phyloP scores from a whole-genome alignment of 208 protist species.

The Acanthamoeba triangularis region DNA sequence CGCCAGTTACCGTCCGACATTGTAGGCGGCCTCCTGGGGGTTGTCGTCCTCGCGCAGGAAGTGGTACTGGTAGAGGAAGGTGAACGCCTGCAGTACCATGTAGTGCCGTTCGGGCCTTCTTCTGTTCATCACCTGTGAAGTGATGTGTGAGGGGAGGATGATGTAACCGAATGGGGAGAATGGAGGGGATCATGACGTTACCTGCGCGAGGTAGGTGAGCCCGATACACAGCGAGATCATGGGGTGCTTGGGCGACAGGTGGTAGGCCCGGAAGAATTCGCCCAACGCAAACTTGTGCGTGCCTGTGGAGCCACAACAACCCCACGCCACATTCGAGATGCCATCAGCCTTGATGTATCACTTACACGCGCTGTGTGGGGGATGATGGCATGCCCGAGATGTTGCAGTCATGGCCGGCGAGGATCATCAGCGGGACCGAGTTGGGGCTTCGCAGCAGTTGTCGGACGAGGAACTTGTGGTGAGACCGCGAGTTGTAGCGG shows the following conservation, averaged over 20 bases:
- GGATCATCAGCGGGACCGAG: constrained; percentile 48
- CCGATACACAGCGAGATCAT: constrained; percentile 51
- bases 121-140: constrained; percentile 40
- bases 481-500: not conserved
- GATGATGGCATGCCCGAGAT: not conserved
- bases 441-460: constrained; percentile 56
- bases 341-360: not conserved
- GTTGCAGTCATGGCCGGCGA: constrained; percentile 60
- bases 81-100: constrained; percentile 58
- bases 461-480: constrained; percentile 69
- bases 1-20: not conserved
- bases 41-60: constrained; percentile 14
- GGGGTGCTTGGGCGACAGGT: constrained; percentile 14
- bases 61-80: constrained; percentile 71
- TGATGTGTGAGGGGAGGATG: no score
- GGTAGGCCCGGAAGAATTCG: constrained; percentile 50
- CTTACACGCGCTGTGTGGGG: not conserved
- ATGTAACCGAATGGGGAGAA: not conserved
- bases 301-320: not conserved
- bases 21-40: constrained; percentile 12
- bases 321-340: not conserved
- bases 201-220: constrained; percentile 38
- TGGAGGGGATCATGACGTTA: not conserved
- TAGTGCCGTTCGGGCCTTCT: constrained; percentile 23
- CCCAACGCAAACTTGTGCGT: constrained; percentile 58